These are phyloP conservation scores for Psilocybe mexicana DNA, from an alignment of 1,284 basidiomycete genomes.

Conservation along the genomic window DNA sequence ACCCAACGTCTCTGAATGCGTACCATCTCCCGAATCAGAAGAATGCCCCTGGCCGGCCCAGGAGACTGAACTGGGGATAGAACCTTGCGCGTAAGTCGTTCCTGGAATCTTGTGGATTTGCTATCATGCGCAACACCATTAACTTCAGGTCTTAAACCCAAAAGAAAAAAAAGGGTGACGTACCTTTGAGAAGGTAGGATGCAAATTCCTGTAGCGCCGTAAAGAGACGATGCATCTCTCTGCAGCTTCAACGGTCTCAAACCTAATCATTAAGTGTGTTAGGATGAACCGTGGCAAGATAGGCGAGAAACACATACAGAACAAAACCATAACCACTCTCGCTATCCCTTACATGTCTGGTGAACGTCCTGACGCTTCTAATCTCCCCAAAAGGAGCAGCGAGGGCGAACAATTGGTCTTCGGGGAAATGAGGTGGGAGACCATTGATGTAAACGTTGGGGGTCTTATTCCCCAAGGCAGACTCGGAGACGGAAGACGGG, in stretches of 20 bases:
- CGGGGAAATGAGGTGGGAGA: slow-evolving; percentile 61
- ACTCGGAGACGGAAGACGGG: slow-evolving; percentile 16
- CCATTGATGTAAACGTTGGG: slow-evolving; percentile 73
- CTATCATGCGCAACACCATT: slow-evolving; percentile 33
- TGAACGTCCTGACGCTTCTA: slow-evolving; percentile 63
- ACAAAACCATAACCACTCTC: slow-evolving; percentile 81
- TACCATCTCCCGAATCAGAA: slow-evolving; percentile 9
- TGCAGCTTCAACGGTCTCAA: slow-evolving; percentile 60
- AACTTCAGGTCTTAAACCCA: not conserved
- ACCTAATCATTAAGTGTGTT: slow-evolving; percentile 42
- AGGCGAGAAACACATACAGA: slow-evolving; percentile 48
- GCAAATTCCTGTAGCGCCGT: slow-evolving; percentile 67
- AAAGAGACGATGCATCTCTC: slow-evolving; percentile 69
- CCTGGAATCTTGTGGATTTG: slow-evolving; percentile 80
- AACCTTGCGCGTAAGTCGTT: slow-evolving; percentile 48
- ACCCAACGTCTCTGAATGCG: slow-evolving; percentile 16
- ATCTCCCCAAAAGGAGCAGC: slow-evolving; percentile 55
- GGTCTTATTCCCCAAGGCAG: slow-evolving; percentile 35
- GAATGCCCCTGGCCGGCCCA: slow-evolving; percentile 22
- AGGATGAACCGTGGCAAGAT: not conserved
- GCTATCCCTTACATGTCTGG: slow-evolving; percentile 59
- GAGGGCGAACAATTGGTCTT: slow-evolving; percentile 60
- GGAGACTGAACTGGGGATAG: slow-evolving; percentile 20
- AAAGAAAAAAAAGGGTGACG: slow-evolving; percentile 7
- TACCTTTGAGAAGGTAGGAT: slow-evolving; percentile 69